Evolutionary conservation across 371 early-diverging fungal genomes (phyloP).

Genomic region (Polyrhizophydium stewartii): DNA sequence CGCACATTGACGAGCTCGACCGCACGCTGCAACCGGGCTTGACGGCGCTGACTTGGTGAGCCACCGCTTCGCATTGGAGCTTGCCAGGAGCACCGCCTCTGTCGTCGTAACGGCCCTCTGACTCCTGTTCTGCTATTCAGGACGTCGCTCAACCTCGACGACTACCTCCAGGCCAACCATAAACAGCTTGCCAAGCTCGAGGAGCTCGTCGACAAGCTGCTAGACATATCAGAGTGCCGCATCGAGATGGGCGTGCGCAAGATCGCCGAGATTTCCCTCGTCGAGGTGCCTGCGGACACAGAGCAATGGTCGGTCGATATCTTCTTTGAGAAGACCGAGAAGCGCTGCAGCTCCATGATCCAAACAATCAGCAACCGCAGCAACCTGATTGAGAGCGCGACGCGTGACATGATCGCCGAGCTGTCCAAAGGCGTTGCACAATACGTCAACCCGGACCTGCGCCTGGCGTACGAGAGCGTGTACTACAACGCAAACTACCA

Average conservation of each 20-base stretch:
- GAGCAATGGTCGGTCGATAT: constrained; percentile 59
- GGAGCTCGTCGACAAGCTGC: constrained; percentile 51
- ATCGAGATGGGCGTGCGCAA: constrained; percentile 42
- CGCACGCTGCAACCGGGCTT: constrained; percentile 51
- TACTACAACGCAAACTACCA: constrained; percentile 53
- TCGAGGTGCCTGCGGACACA: constrained; percentile 46
- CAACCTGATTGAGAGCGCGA: constrained; percentile 52
- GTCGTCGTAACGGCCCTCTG: neutral
- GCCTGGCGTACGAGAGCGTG: constrained; percentile 48
- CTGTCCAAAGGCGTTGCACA: constrained; percentile 38
- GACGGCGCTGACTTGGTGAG: constrained; percentile 50
- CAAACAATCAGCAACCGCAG: constrained; percentile 45
- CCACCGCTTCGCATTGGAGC: too few relatives aligned
- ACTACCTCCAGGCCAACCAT: constrained; percentile 39
- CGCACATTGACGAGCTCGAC: constrained; percentile 54
- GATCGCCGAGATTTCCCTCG: constrained; percentile 47
- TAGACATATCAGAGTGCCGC: constrained; percentile 54
- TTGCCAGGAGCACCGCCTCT: too few relatives aligned
- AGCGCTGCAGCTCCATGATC: constrained; percentile 39
- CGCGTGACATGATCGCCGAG: constrained; percentile 49
- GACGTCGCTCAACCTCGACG: constrained; percentile 52
- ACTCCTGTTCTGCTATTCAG: constrained; percentile 6
- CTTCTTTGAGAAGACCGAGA: constrained; percentile 52
- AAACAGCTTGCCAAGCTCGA: constrained; percentile 44
- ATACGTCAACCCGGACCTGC: constrained; percentile 36